Evolutionary conservation across 306 rosid genomes (phyloP).

Genomic region (Urtica urens): DNA sequence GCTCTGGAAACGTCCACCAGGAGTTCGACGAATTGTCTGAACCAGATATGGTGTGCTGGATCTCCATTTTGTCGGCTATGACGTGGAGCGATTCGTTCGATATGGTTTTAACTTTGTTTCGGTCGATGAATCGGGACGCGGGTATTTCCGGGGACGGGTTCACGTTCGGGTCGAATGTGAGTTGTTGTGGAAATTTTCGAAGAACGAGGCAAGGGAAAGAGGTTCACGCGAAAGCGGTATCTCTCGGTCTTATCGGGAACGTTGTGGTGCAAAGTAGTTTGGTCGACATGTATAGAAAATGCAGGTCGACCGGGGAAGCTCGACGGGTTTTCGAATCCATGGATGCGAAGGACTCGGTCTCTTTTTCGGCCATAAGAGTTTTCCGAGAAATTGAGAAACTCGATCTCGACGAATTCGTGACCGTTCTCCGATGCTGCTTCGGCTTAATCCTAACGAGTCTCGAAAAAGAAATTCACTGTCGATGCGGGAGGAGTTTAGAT

Average conservation of each 20-base stretch:
- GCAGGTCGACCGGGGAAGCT: slow-evolving; percentile 39
- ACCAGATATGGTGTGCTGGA: slow-evolving; percentile 61
- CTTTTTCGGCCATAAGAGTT: slow-evolving; percentile 58
- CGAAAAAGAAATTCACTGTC: slow-evolving; percentile 92
- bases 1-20: slow-evolving; percentile 34
- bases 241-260: slow-evolving; percentile 42
- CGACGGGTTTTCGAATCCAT: slow-evolving; percentile 51
- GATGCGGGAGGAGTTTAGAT: slow-evolving; percentile 61
- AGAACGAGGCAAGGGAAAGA: slow-evolving; percentile 56
- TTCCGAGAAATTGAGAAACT: slow-evolving; percentile 47
- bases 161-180: slow-evolving; percentile 54
- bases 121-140: slow-evolving; percentile 30
- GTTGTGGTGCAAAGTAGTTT: slow-evolving; percentile 82
- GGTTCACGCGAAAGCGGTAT: slow-evolving; percentile 55
- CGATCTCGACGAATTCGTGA: slow-evolving; percentile 59
- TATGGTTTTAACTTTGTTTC: slow-evolving; percentile 46
- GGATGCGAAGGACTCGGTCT: slow-evolving; percentile 49
- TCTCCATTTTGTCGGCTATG: slow-evolving; percentile 45
- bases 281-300: slow-evolving; percentile 91
- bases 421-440: slow-evolving; percentile 66
- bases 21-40: slow-evolving; percentile 59
- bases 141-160: slow-evolving; percentile 55
- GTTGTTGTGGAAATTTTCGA: slow-evolving; percentile 63
- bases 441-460: slow-evolving; percentile 57
- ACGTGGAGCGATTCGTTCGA: slow-evolving; percentile 52